phyloP scores from a whole-genome alignment of 2,329 filamentous ascomycete genomes.

The Trichophyton mentagrophytes region DNA sequence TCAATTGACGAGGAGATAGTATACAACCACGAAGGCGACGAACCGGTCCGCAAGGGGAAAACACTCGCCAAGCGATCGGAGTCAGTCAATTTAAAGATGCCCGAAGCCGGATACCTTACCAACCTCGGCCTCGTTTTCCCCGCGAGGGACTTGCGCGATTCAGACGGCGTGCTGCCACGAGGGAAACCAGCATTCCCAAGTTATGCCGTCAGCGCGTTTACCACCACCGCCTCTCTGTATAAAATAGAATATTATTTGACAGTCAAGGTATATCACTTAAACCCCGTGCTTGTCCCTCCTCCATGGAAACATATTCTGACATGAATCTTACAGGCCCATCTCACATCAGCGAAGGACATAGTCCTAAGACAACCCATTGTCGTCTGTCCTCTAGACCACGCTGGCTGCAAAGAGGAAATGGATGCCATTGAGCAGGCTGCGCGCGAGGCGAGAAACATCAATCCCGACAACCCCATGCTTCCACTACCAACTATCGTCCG shows the following conservation, averaged over 20 bases:
- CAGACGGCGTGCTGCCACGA: constrained; percentile 73
- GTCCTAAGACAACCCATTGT: constrained; percentile 82
- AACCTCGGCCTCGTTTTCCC: constrained; percentile 87
- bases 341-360: constrained; percentile 81
- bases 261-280: constrained; percentile 57
- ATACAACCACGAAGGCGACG: constrained; percentile 96
- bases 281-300: neutral
- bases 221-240: constrained; percentile 84
- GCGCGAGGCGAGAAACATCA: constrained; percentile 78
- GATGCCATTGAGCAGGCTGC: constrained; percentile 93
- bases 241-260: constrained; percentile 96
- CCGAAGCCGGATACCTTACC: constrained; percentile 83
- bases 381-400: constrained; percentile 88
- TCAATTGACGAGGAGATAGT: constrained; percentile 95
- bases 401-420: constrained; percentile 96
- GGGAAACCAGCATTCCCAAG: constrained; percentile 78
- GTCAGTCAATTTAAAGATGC: constrained; percentile 66
- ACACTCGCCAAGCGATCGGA: constrained; percentile 75
- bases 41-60: constrained; percentile 81
- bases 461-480: constrained; percentile 84
- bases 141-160: constrained; percentile 72
- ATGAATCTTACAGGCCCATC: constrained; percentile 52
- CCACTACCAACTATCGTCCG: constrained; percentile 72
- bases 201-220: constrained; percentile 82
- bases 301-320: neutral